Conservation (phyloP, 768 basidiomycete species). For the Coprinopsis sp. region DNA sequence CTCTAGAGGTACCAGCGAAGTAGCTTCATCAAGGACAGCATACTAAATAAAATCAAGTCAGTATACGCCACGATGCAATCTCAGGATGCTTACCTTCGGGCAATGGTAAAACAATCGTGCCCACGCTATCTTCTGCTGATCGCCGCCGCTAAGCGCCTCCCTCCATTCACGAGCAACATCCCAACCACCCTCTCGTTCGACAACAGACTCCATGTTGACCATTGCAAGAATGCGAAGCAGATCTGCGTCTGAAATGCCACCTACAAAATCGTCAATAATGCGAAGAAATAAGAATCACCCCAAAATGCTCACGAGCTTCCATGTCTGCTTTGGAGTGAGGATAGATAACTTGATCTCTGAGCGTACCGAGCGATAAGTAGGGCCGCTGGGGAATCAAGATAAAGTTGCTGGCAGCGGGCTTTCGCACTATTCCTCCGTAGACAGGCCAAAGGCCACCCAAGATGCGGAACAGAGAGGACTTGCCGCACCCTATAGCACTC, state of each 20-base stretch:
- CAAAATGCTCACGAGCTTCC: conserved; percentile 55
- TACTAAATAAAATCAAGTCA: conserved; percentile 48
- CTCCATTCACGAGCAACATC: conserved; percentile 87
- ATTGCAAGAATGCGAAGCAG: conserved; percentile 65
- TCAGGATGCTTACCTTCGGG: conserved; percentile 60
- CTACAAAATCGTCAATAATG: conserved; percentile 27
- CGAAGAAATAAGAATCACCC: conserved; percentile 3
- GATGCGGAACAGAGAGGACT: conserved; percentile 92
- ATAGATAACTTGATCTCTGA: conserved; percentile 96
- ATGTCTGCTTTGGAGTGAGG: conserved; percentile 82
- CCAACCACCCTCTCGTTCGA: conserved; percentile 97
- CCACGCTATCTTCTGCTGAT: conserved; percentile 98
- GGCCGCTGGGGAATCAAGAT: conserved; percentile 95
- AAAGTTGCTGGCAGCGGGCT: conserved; percentile 84
- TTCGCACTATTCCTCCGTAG: conserved; percentile 77
- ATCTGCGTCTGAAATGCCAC: conserved; percentile 70
- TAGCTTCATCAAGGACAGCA: conserved; percentile 95
- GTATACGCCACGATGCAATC: background rate
- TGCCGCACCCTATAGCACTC: conserved; percentile 66
- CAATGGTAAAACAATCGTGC: conserved; percentile 92
- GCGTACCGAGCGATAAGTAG: conserved; percentile 88
- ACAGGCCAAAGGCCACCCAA: conserved; percentile 94
- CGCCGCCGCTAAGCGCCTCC: conserved; percentile 89
- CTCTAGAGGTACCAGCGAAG: conserved; percentile 87
- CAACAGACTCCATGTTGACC: conserved; percentile 81